phyloP scores from a whole-genome alignment of 176 grass and related monocot species.

The Zea luxurians region DNA sequence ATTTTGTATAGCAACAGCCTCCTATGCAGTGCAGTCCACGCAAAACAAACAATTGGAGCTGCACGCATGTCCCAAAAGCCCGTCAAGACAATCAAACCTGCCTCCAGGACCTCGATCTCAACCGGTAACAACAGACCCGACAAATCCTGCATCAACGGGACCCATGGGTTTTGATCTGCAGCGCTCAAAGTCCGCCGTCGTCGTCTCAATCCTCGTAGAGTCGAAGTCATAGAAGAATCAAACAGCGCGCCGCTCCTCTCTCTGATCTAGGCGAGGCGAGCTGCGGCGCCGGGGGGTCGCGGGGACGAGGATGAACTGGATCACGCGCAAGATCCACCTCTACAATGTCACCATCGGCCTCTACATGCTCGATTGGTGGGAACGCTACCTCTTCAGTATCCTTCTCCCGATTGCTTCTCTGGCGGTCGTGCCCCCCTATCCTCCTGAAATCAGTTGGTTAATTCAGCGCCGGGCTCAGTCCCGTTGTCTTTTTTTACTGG shows the following conservation, averaged over 20 bases:
- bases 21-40: too few relatives aligned
- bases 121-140: neutral
- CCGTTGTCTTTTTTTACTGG: neutral
- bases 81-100: too few relatives aligned
- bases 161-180: neutral
- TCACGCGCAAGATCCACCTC: conserved; percentile 79
- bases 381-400: conserved; percentile 97
- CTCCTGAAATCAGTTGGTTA: conserved; percentile 2
- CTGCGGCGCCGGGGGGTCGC: conserved; percentile 17
- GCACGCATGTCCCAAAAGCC: too few relatives aligned
- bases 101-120: too few relatives aligned
- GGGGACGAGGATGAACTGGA: conserved; percentile 67
- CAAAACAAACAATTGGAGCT: too few relatives aligned
- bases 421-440: neutral
- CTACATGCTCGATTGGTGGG: conserved; percentile 98
- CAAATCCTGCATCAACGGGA: neutral
- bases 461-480: neutral
- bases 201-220: neutral
- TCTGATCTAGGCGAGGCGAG: conserved; percentile 41
- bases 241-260: neutral
- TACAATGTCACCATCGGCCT: conserved; percentile 90
- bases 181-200: neutral
- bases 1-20: too few relatives aligned
- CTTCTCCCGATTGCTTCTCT: conserved; percentile 31
- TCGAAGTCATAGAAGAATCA: neutral